These are phyloP conservation scores for Apiotrichum sp. DNA, from an alignment of 1,284 basidiomycete genomes.

Conservation along the genomic window DNA sequence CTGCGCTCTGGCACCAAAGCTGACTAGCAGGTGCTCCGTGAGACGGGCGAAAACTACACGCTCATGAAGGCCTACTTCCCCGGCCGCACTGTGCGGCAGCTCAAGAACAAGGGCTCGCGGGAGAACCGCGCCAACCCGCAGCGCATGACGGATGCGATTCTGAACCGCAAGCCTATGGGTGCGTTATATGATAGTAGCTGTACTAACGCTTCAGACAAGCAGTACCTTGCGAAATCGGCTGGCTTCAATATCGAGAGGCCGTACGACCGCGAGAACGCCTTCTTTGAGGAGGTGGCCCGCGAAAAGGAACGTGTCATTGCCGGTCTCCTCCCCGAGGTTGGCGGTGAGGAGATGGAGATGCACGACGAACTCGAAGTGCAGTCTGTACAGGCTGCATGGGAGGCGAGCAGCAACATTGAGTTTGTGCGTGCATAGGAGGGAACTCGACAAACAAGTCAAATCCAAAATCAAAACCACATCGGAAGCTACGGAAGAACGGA, in stretches of 20 bases:
- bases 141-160: slow-evolving; percentile 32
- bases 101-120: slow-evolving; percentile 31
- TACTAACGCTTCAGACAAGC: slow-evolving; percentile 22
- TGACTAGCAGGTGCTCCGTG: slow-evolving; percentile 26
- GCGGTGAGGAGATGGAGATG: slow-evolving; percentile 6
- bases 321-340: background rate
- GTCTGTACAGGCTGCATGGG: background rate
- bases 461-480: too few species aligned
- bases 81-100: slow-evolving; percentile 28
- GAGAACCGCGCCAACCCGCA: slow-evolving; percentile 35
- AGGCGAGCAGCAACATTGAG: too few species aligned
- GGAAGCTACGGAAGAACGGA: too few species aligned
- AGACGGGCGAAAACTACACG: slow-evolving; percentile 40
- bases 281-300: slow-evolving; percentile 27
- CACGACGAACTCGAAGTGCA: background rate
- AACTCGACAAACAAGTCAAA: too few species aligned
- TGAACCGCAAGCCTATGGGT: slow-evolving; percentile 33
- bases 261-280: slow-evolving; percentile 25
- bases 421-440: too few species aligned
- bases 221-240: slow-evolving; percentile 32
- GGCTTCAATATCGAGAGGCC: slow-evolving; percentile 25
- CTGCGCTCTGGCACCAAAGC: too few species aligned
- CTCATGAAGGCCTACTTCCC: slow-evolving; percentile 42
- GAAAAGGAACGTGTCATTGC: slow-evolving; percentile 21
- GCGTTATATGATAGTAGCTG: too few species aligned